These are phyloP conservation scores for Microbotryum saponariae DNA, from an alignment of 1,284 basidiomycete species.

Conservation along the genomic window DNA sequence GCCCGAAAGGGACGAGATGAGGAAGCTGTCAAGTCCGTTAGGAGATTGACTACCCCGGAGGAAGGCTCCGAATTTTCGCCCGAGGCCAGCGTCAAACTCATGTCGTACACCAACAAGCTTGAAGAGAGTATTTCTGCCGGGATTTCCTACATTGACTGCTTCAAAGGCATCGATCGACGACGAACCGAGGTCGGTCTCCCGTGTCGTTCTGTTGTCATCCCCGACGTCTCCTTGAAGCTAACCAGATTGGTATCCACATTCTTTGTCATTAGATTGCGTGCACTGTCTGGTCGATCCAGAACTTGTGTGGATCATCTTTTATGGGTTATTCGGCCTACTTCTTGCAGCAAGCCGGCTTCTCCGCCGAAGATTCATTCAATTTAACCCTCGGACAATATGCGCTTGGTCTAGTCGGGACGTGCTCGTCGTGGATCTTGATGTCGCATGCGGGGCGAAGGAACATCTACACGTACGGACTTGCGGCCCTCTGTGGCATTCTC, in stretches of 20 bases:
- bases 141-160: conserved; percentile 45
- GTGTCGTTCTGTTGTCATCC: conserved; percentile 6
- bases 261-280: too few relatives aligned
- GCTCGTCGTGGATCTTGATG: conserved; percentile 45
- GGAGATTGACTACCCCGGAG: conserved; percentile 40
- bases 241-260: background rate
- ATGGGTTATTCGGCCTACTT: conserved; percentile 37
- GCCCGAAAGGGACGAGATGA: conserved; percentile 45
- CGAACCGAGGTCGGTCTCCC: conserved; percentile 43
- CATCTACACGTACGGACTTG: conserved; percentile 47
- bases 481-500: conserved; percentile 43
- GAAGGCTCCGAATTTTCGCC: conserved; percentile 40
- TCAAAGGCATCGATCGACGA: conserved; percentile 44
- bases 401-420: conserved; percentile 42
- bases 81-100: conserved; percentile 32
- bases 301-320: conserved; percentile 32
- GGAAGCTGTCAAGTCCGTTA: conserved; percentile 44
- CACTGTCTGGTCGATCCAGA: conserved; percentile 34
- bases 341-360: conserved; percentile 45
- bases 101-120: conserved; percentile 44
- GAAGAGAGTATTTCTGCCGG: conserved; percentile 41
- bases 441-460: conserved; percentile 42
- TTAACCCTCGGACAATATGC: conserved; percentile 43
- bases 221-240: background rate
- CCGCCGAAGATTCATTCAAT: conserved; percentile 40